Conservation (phyloP, 1,139 yeast species). For the Yamadazyma mexicana region DNA sequence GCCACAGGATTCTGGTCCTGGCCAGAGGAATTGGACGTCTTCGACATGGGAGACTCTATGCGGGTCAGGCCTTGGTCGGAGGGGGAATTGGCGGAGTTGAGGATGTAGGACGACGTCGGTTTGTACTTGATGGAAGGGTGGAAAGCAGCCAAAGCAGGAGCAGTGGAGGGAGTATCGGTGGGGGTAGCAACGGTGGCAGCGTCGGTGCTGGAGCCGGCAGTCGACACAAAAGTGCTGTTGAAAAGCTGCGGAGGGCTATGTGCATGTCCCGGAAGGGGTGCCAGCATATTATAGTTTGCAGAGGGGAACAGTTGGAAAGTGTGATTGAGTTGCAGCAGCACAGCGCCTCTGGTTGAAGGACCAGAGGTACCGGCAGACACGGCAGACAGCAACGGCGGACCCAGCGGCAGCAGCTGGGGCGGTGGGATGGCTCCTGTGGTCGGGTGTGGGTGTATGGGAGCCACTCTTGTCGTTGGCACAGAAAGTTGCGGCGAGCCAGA, state of each 20-base stretch:
- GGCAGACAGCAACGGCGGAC: too few relatives aligned
- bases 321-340: too few relatives aligned
- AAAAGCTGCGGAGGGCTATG: neutral
- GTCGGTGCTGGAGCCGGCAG: too few relatives aligned
- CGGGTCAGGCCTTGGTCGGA: conserved; percentile 9
- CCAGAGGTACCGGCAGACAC: too few relatives aligned
- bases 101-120: conserved; percentile 4
- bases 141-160: conserved; percentile 7
- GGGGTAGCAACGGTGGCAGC: neutral
- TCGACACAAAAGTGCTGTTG: neutral
- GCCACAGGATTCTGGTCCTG: neutral
- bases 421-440: too few relatives aligned
- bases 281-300: neutral
- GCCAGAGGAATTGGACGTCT: conserved; percentile 7
- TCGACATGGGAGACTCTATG: conserved; percentile 14
- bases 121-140: conserved; percentile 8
- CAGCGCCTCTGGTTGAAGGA: too few relatives aligned
- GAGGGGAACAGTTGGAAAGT: neutral
- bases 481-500: too few relatives aligned
- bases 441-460: too few relatives aligned
- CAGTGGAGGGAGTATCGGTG: neutral
- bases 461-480: too few relatives aligned
- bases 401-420: too few relatives aligned
- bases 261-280: too few relatives aligned
- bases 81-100: conserved; percentile 5